phyloP scores from a whole-genome alignment of 148 eudicot species.

The Euryodendron excelsum region DNA sequence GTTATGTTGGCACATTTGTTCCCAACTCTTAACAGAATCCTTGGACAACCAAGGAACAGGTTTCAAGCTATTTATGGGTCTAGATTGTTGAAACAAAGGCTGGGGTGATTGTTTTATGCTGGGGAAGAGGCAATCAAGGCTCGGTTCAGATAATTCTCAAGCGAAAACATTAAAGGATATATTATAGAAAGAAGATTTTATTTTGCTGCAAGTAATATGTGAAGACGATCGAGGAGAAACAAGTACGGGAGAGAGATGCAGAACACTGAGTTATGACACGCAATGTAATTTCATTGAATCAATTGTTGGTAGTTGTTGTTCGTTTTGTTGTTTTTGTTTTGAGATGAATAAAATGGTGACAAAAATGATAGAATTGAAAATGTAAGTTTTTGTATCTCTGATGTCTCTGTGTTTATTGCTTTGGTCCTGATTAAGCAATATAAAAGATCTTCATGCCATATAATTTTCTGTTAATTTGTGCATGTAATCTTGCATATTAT shows the following conservation, averaged over 20 bases:
- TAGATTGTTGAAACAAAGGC: background rate
- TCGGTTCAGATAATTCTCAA: too few relatives aligned
- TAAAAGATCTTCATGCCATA: too few relatives aligned
- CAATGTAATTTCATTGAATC: background rate
- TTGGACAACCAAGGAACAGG: background rate
- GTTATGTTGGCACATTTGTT: constrained; percentile 64
- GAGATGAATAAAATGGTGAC: background rate
- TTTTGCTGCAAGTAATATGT: background rate
- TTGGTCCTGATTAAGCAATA: too few relatives aligned
- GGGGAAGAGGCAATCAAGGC: background rate
- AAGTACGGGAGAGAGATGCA: background rate
- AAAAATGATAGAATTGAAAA: background rate
- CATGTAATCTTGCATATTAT: too few relatives aligned
- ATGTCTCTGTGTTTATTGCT: background rate
- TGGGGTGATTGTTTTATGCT: background rate
- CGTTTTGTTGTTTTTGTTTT: background rate
- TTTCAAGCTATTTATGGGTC: background rate
- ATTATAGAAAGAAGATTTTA: background rate
- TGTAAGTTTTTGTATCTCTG: background rate
- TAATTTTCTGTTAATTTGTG: too few relatives aligned
- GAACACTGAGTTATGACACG: background rate
- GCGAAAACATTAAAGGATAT: too few relatives aligned
- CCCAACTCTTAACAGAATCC: constrained; percentile 30
- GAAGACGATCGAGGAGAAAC: background rate
- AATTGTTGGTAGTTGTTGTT: background rate